These are phyloP conservation scores for Aspergillus sergii DNA, from an alignment of 2,329 filamentous ascomycete species.

Conservation along the genomic window DNA sequence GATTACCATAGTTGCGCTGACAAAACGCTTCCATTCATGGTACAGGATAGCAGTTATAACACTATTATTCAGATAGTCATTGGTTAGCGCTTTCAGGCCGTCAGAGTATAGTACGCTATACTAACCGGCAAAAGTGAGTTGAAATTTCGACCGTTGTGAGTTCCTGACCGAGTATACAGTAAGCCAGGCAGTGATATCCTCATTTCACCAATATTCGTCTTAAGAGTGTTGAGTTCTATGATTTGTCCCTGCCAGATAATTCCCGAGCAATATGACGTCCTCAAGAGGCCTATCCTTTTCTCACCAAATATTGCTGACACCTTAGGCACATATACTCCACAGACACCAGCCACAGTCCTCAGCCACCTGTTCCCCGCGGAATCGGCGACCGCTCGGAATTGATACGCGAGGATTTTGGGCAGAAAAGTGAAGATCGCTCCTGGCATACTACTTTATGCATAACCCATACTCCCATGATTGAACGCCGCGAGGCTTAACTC, in stretches of 20 bases:
- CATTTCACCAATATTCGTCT: not conserved
- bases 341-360: not conserved
- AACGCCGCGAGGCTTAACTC: not conserved
- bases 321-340: not conserved
- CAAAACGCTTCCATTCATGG: not conserved
- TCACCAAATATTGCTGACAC: not conserved
- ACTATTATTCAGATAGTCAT: not conserved
- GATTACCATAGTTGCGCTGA: too few species aligned
- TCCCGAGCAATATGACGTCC: not conserved
- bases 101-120: not conserved
- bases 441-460: not conserved
- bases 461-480: not conserved
- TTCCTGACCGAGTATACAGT: not conserved
- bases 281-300: not conserved
- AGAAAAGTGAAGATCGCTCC: conserved; percentile 1
- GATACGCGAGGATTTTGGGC: not conserved
- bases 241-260: not conserved
- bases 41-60: not conserved
- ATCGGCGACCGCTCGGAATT: not conserved
- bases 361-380: not conserved
- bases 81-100: too few species aligned
- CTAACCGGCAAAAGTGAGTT: not conserved
- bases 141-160: not conserved
- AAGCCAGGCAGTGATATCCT: not conserved
- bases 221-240: not conserved